phyloP scores from a whole-genome alignment of 2,329 filamentous ascomycete species.

The Pseudopyricularia javanii region DNA sequence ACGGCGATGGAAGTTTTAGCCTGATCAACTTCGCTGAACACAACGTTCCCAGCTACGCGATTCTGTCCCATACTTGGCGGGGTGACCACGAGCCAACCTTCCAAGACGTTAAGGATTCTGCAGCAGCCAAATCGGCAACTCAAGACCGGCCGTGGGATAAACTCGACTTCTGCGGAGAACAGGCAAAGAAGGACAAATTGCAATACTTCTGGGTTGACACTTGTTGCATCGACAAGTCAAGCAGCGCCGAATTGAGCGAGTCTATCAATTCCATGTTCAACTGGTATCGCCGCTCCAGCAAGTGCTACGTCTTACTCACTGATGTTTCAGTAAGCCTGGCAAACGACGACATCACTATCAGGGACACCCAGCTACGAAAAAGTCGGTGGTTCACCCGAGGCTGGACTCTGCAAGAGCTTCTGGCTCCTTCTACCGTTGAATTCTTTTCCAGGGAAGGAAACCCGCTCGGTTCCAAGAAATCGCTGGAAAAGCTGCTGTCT shows the following conservation, averaged over 20 bases:
- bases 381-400: conserved; percentile 3
- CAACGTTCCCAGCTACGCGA: background rate
- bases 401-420: conserved; percentile 4
- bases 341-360: background rate
- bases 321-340: background rate
- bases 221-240: conserved; percentile 10
- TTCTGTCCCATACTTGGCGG: background rate
- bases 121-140: background rate
- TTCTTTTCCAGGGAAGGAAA: background rate
- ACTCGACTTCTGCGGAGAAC: background rate
- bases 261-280: conserved; percentile 11
- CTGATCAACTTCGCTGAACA: background rate
- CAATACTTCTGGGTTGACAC: conserved; percentile 9
- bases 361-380: background rate
- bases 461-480: background rate
- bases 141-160: background rate
- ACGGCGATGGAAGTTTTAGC: background rate
- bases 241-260: conserved; percentile 7
- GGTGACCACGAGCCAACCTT: background rate
- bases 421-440: background rate
- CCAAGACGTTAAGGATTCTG: background rate
- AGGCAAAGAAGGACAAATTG: background rate
- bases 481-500: background rate
- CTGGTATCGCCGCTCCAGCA: conserved; percentile 6
- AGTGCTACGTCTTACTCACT: conserved; percentile 1